These are phyloP conservation scores for Aspergillus sp. DNA, from an alignment of 2,329 filamentous ascomycete species.

Conservation along the genomic window DNA sequence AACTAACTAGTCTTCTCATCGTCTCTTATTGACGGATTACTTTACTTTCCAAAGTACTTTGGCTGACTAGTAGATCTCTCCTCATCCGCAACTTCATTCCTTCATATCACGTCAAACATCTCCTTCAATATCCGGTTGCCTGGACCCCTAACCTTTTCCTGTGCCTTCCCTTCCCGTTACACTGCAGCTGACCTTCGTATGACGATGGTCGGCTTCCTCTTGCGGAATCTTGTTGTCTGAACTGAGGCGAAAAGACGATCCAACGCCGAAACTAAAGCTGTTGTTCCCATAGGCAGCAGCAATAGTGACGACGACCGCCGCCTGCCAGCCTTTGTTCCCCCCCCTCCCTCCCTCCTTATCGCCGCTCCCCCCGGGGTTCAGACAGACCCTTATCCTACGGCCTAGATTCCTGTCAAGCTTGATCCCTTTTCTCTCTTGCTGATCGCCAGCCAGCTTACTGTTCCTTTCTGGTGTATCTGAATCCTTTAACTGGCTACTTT, in stretches of 20 bases:
- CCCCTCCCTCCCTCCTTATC: constrained; percentile 1
- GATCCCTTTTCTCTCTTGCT: not conserved
- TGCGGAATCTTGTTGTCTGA: constrained; percentile 12
- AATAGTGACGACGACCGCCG: constrained; percentile 11
- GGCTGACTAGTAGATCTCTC: not conserved
- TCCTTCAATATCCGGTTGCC: constrained; percentile 16
- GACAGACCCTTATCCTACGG: not conserved
- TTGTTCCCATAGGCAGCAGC: constrained; percentile 20
- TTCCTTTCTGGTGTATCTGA: not conserved
- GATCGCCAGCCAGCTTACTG: not conserved
- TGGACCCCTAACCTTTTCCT: constrained; percentile 5
- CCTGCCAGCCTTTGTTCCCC: not conserved
- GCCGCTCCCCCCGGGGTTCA: not conserved
- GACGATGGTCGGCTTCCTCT: constrained; percentile 10
- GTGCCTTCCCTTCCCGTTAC: constrained; percentile 2
- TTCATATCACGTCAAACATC: too few species aligned
- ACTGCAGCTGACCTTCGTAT: constrained; percentile 7
- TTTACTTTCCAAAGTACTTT: too few species aligned
- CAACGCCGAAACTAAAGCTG: constrained; percentile 6
- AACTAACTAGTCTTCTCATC: not conserved
- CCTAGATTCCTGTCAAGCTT: not conserved
- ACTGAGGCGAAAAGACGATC: constrained; percentile 9
- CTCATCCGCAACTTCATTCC: not conserved
- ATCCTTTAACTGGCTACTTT: not conserved
- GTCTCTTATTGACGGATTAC: not conserved